Evolutionary conservation across 1,284 basidiomycete genomes (phyloP), one percentile per base, ranked within the genome.

Genomic region (Rhodotorula sp.): DNA sequence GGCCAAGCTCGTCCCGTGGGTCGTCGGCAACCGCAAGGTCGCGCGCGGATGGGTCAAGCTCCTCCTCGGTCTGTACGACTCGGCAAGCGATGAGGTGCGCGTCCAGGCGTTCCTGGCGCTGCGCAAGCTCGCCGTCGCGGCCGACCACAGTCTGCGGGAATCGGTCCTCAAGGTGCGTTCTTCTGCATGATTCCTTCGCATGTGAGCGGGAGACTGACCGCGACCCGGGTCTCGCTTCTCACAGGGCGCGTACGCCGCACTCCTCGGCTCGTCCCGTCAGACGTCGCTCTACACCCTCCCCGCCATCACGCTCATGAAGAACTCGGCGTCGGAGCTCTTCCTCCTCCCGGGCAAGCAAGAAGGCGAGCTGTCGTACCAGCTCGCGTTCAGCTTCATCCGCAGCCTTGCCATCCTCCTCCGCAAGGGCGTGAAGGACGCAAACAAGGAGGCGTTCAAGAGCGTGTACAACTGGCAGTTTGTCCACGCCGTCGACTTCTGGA

Each of bases 391-490:
- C 19, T 99, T 96, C 81, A 96, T 99, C 77, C 89, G 97, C 52
- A 94, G 97, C 82, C 87, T 99, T 53, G 97, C 96, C 1, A 92
- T 98, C 72, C 92, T 93, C 80, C 84, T 99, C 63, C 85, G 97
- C 71, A 93, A 91, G 78, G 91, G 91, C 80, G 92, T 94, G 87
- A 94, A 95, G 83, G 86, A 89, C 58, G 90, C 91, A 80, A 90
- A 87, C 56, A 93, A 92, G 85, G 92, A 95, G 77, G 89, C 91
- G 9, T 94, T 91, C 83, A 90, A 90, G 81, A 89, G 91, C 77
- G 93, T 97, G 34, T 96, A 97, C 84, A 99, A 98, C 83, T 99
- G 97, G 97, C 96, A 98, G 82, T 99, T 91, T 78, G 90, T 91
- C 10, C 96, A 98, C 81, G 93, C 90, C 72, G 85, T 99, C 76